Conservation (phyloP, 768 basidiomycete genomes). For the Mycena filopes region DNA sequence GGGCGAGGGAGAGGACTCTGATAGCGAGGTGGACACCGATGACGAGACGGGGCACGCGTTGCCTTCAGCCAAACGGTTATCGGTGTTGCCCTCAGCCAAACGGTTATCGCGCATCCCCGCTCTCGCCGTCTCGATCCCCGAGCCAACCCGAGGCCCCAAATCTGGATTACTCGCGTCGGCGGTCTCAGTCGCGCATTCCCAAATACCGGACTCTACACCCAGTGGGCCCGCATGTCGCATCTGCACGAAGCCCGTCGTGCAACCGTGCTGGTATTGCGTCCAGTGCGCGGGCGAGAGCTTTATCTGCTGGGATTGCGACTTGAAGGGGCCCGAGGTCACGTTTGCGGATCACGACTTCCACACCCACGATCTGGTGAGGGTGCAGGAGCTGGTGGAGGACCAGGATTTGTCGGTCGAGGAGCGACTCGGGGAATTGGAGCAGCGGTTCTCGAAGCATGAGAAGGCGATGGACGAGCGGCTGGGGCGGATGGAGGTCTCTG, state of each 20-base stretch:
- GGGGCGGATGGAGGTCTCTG: constrained; percentile 2
- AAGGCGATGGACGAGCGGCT: constrained; percentile 22
- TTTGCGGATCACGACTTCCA: constrained; percentile 30
- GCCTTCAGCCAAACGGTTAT: background rate
- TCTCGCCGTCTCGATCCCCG: constrained; percentile 4
- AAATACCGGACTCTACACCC: background rate
- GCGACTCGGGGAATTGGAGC: constrained; percentile 26
- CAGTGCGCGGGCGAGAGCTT: constrained; percentile 33
- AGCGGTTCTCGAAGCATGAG: constrained; percentile 27
- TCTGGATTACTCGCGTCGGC: background rate
- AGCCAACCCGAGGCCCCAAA: background rate
- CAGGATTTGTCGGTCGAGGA: constrained; percentile 20
- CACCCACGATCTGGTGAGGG: constrained; percentile 28
- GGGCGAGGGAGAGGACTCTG: background rate
- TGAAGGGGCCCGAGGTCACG: constrained; percentile 20
- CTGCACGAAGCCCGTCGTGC: constrained; percentile 32
- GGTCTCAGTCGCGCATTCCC: background rate
- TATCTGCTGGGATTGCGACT: constrained; percentile 37
- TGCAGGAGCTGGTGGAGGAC: constrained; percentile 33
- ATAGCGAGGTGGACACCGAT: constrained; percentile 8
- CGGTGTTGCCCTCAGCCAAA: background rate
- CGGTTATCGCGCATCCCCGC: background rate
- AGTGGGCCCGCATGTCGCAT: constrained; percentile 34
- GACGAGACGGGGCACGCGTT: constrained; percentile 11
- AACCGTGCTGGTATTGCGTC: constrained; percentile 45